Conservation (phyloP, 2,329 filamentous ascomycete genomes). For the Aureobasidium sp. region DNA sequence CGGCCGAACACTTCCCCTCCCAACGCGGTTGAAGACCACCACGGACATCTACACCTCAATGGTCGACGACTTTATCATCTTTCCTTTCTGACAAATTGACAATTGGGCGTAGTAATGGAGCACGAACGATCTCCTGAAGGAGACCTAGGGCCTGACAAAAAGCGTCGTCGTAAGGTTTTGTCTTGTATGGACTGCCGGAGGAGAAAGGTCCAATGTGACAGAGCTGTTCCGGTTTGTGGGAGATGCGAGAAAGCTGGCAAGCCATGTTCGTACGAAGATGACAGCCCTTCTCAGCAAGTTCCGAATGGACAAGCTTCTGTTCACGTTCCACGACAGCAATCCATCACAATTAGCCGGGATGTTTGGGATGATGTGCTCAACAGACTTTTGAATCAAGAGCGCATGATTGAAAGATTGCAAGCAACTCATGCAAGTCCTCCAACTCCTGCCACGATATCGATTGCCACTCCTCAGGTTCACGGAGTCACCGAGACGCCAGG, state of each 20-base stretch:
- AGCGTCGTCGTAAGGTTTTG: conserved; percentile 41
- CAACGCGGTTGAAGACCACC: neutral
- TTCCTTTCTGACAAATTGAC: neutral
- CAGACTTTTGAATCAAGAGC: conserved; percentile 11
- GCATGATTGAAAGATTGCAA: conserved; percentile 15
- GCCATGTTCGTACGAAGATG: conserved; percentile 27
- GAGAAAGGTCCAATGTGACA: conserved; percentile 43
- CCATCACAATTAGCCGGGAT: conserved; percentile 12
- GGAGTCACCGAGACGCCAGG: conserved; percentile 3
- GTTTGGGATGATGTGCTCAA: conserved; percentile 16
- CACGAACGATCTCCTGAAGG: conserved; percentile 7
- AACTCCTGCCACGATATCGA: conserved; percentile 6
- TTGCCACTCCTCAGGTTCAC: conserved; percentile 4
- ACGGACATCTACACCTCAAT: neutral
- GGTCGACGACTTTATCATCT: neutral
- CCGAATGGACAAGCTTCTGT: neutral
- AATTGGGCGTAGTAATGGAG: conserved; percentile 3
- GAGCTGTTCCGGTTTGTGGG: conserved; percentile 38
- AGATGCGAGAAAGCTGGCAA: conserved; percentile 39
- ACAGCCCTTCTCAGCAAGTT: neutral
- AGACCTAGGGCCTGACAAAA: conserved; percentile 26
- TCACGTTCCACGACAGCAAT: neutral
- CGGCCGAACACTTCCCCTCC: neutral
- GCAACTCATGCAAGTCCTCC: neutral
- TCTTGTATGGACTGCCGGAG: conserved; percentile 42